A percentile compares a stretch with the other conserved stretches of the same genome.
Evolutionary conservation across 495 filamentous ascomycete genomes (phyloP).

Genomic region (Tuber brumale): DNA sequence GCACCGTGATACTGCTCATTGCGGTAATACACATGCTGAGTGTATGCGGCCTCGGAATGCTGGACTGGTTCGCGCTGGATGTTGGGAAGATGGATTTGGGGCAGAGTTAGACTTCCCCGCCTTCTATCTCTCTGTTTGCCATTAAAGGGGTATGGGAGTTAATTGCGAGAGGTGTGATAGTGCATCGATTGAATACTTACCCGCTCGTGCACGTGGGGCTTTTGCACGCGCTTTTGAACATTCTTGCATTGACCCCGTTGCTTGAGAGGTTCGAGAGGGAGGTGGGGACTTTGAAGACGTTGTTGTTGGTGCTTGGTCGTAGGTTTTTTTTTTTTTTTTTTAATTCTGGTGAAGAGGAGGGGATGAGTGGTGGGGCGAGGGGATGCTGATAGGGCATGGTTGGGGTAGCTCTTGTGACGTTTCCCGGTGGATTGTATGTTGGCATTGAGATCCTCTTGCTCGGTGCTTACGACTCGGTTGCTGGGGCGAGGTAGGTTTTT

Average conservation of each 20-base stretch:
- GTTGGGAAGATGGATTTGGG: conserved; percentile 65
- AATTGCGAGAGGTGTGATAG: conserved; percentile 46
- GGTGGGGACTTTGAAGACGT: conserved; percentile 76
- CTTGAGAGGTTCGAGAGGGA: conserved; percentile 91
- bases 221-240: conserved; percentile 72
- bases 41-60: conserved; percentile 60
- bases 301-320: conserved; percentile 85
- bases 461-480: conserved; percentile 58
- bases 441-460: conserved; percentile 63
- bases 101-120: conserved; percentile 58
- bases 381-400: conserved; percentile 15
- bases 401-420: conserved; percentile 62
- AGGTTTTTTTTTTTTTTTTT: conserved; percentile 50
- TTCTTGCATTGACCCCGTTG: conserved; percentile 70
- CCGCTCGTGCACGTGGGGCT: conserved; percentile 77
- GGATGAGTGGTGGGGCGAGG: not conserved
- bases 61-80: conserved; percentile 68
- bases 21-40: conserved; percentile 60
- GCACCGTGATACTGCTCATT: conserved; percentile 63
- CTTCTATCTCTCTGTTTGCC: not conserved
- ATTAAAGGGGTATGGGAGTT: conserved; percentile 11
- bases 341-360: not conserved
- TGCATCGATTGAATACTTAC: conserved; percentile 89
- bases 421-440: conserved; percentile 67
- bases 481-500: conserved; percentile 70